phyloP scores from a whole-genome alignment of 352 stramenopile genomes.

The Stephanocyclus meneghinianus region DNA sequence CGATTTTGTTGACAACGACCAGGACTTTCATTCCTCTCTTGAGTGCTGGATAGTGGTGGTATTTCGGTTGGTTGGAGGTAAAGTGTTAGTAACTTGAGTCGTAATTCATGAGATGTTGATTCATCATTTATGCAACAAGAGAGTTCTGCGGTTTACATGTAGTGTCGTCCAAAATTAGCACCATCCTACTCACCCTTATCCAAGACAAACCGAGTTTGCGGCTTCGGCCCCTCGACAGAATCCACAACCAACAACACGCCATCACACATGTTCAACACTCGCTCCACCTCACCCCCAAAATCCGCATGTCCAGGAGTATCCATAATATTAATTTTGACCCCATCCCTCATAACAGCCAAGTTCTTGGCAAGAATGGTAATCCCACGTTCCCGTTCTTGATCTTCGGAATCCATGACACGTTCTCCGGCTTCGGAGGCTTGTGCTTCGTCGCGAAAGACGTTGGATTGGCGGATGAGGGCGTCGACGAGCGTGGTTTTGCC shows the following conservation, averaged over 20 bases:
- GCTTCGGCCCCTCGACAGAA: constrained; percentile 88
- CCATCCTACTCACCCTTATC: constrained; percentile 85
- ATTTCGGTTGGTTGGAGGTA: not conserved
- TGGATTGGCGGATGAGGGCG: constrained; percentile 93
- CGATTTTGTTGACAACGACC: constrained; percentile 99
- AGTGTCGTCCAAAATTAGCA: too few species aligned
- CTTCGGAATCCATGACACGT: constrained; percentile 97
- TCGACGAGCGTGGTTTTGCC: constrained; percentile 98
- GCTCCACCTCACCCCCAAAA: constrained; percentile 93
- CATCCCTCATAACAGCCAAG: constrained; percentile 94
- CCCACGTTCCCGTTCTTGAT: constrained; percentile 96
- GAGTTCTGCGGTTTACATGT: too few species aligned
- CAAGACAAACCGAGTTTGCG: constrained; percentile 98
- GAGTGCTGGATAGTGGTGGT: constrained; percentile 80
- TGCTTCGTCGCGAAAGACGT: constrained; percentile 84
- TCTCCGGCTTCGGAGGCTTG: constrained; percentile 85
- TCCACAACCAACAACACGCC: constrained; percentile 97
- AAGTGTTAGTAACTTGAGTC: too few species aligned
- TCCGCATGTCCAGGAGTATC: constrained; percentile 71
- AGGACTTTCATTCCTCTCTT: constrained; percentile 93
- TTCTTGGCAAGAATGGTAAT: constrained; percentile 99
- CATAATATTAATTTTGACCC: constrained; percentile 98
- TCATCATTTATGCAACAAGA: not conserved
- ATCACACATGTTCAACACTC: constrained; percentile 98
- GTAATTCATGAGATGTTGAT: not conserved